A percentile compares a stretch with the other conserved stretches of the same genome.
Conservation (phyloP, 2,329 filamentous ascomycete genomes). For the Colletotrichum sp. region DNA sequence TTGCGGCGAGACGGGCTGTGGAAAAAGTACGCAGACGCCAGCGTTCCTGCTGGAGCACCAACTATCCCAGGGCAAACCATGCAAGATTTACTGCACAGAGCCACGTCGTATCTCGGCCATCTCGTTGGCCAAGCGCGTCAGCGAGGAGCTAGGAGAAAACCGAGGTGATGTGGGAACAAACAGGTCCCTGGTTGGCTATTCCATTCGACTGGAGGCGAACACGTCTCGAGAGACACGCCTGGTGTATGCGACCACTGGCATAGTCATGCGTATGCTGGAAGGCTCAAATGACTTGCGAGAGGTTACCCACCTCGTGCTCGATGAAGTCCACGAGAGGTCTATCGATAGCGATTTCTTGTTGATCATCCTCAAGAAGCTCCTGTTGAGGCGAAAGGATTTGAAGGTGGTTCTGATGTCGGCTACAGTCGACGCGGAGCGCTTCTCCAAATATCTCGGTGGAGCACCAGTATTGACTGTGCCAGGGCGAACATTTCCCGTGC, state of each 20-base stretch:
- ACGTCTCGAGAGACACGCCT: slow-evolving; percentile 81
- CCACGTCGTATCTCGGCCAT: slow-evolving; percentile 96
- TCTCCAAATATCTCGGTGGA: slow-evolving; percentile 85
- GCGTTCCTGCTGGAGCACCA: slow-evolving; percentile 92
- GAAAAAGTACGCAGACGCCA: slow-evolving; percentile 98
- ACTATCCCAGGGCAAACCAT: slow-evolving; percentile 77
- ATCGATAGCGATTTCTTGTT: slow-evolving; percentile 97
- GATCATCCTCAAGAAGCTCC: slow-evolving; percentile 85
- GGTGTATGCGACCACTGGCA: slow-evolving; percentile 88
- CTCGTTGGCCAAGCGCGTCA: slow-evolving; percentile 89
- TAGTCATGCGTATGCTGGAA: slow-evolving; percentile 98
- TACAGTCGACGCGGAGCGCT: slow-evolving; percentile 90
- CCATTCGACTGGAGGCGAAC: slow-evolving; percentile 91
- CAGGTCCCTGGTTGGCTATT: slow-evolving; percentile 89
- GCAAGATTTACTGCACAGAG: slow-evolving; percentile 95
- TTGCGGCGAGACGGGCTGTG: slow-evolving; percentile 95
- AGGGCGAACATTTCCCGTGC: slow-evolving; percentile 90
- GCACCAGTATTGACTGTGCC: slow-evolving; percentile 91
- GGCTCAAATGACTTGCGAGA: slow-evolving; percentile 84
- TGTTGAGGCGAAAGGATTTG: slow-evolving; percentile 77
- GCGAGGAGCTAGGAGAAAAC: slow-evolving; percentile 89
- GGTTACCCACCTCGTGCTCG: slow-evolving; percentile 92
- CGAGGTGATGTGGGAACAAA: slow-evolving; percentile 81
- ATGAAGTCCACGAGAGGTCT: slow-evolving; percentile 94
- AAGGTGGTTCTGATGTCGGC: slow-evolving; percentile 98